Evolutionary conservation across 148 eudicot species (phyloP).

Genomic region (Amaranthus palmeri): DNA sequence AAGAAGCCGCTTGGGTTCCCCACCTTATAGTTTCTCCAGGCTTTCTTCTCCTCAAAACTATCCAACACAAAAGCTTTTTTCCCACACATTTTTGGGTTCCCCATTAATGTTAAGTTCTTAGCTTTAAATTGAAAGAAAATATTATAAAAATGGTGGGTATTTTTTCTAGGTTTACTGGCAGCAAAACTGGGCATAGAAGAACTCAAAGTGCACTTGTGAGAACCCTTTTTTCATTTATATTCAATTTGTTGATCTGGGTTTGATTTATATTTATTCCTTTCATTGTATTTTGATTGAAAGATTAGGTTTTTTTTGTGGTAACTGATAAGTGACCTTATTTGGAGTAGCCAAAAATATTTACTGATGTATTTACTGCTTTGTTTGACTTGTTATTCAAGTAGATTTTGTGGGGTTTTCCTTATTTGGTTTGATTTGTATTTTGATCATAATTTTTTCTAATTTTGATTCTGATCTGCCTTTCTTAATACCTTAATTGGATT

Average conservation of each 20-base stretch:
- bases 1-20: constrained; percentile 12
- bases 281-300: neutral
- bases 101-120: constrained; percentile 1
- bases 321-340: constrained; percentile 20
- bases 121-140: constrained; percentile 14
- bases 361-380: constrained; percentile 11
- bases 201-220: constrained; percentile 51
- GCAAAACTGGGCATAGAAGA: constrained; percentile 33
- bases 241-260: constrained; percentile 14
- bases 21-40: neutral
- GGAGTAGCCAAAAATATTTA: neutral
- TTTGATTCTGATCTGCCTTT: constrained; percentile 16
- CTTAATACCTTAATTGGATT: constrained; percentile 8
- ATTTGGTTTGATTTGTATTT: constrained; percentile 19
- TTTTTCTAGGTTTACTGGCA: constrained; percentile 36
- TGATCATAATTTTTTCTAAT: constrained; percentile 15
- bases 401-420: constrained; percentile 8
- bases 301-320: constrained; percentile 13
- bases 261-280: constrained; percentile 10
- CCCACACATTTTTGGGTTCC: neutral
- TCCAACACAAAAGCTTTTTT: neutral
- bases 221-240: neutral
- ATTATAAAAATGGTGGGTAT: constrained; percentile 39
- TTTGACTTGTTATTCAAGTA: constrained; percentile 18
- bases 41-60: neutral